Evolutionary conservation across 108 stramenopile genomes (phyloP), one percentile per base, ranked within the genome.

Genomic region (Nannochloropsis salina): DNA sequence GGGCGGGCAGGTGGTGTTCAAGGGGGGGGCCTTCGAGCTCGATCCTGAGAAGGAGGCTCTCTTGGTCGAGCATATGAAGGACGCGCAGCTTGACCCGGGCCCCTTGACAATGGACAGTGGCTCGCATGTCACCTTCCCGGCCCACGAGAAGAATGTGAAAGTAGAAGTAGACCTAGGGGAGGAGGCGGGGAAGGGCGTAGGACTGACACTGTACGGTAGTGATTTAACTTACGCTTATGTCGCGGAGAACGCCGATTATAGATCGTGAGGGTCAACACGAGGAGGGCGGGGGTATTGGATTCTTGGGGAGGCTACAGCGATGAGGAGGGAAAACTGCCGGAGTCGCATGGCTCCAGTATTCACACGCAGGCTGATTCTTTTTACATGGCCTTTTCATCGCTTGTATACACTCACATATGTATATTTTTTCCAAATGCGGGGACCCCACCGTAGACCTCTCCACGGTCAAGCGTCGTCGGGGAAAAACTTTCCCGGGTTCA

Each of bases 141-240:
- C 93, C 40, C 98, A 99, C 87, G 94, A 95, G 86, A 92, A 92
- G 80, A 94, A 91, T 90, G 97, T 99, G 9, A 95, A 96, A 84
- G 93, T 96, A 80, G 94, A 92, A 5, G 86, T 96, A 41, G 93
- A 95, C 86, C 93, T 96, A 83, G 85, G 81, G 42, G 89, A 87
- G 41, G 91, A n/a, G 6, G 42, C 89, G 21, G 91, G 93, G 41
- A 91, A 92, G 21, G 45, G 86, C 81, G 93, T 91, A 0, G 89
- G 86, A 5, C 41, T 80, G 10, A 92, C 88, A 81, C 94, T 98
- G 18, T 87, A 94, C 47, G 98, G 98, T 51, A 95, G 95, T 88
- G 98, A 98, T 85, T 89, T 99, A 90, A 97, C 97, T 44, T 90
- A 93, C 61, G 96, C 97, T 89, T 99, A 99, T 84, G 96, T 99